Evolutionary conservation across 1,139 yeast species (phyloP).

Genomic region (Blastobotrys petasosporus): DNA sequence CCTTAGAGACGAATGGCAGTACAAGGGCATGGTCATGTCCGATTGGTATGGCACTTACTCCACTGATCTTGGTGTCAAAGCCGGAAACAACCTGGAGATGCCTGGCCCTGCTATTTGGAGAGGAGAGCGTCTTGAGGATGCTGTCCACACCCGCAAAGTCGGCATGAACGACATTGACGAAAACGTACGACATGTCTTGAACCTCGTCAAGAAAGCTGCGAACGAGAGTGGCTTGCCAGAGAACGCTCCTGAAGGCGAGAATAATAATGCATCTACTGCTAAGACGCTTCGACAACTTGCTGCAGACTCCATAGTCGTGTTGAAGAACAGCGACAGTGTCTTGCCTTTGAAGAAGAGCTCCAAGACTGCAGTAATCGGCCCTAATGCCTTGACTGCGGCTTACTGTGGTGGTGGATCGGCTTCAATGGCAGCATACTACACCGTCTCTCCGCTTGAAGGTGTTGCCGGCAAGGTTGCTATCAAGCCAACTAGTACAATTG

Average conservation of each 20-base stretch:
- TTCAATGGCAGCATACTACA: constrained; percentile 42
- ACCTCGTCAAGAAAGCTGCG: constrained; percentile 41
- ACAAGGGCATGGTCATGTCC: constrained; percentile 51
- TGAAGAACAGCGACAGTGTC: constrained; percentile 44
- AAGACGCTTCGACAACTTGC: constrained; percentile 44
- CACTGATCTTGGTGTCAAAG: constrained; percentile 42
- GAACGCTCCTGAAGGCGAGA: constrained; percentile 39
- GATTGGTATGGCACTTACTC: constrained; percentile 63
- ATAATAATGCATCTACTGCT: constrained; percentile 43
- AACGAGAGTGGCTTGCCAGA: constrained; percentile 40
- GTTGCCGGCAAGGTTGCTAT: constrained; percentile 32
- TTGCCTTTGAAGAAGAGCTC: constrained; percentile 39
- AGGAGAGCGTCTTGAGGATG: constrained; percentile 31
- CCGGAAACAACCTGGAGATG: constrained; percentile 59
- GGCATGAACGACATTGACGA: constrained; percentile 34
- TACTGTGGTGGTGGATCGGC: constrained; percentile 54
- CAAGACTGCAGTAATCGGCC: constrained; percentile 46
- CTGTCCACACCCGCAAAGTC: constrained; percentile 22
- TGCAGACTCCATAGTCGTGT: constrained; percentile 45
- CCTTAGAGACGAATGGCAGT: constrained; percentile 51
- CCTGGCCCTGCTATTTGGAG: constrained; percentile 55
- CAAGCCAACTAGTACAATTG: constrained; percentile 35
- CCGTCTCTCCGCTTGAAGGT: constrained; percentile 44
- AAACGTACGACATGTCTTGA: constrained; percentile 43
- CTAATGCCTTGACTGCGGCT: constrained; percentile 42